phyloP scores from a whole-genome alignment of 306 rosid genomes.

The Cucurbita pepo region DNA sequence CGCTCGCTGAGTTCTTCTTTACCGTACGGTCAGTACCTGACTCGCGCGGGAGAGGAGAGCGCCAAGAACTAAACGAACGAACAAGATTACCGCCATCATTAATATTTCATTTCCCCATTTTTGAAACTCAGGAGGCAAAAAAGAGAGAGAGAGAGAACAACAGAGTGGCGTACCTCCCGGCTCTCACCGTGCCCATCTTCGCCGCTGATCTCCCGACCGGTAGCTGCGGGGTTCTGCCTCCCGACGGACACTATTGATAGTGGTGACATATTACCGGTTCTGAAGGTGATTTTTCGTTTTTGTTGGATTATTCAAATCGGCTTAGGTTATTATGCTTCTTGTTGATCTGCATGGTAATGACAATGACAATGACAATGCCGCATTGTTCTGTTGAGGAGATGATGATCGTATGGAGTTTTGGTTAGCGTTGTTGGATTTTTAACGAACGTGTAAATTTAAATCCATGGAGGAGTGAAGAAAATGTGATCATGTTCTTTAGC shows the following conservation, averaged over 20 bases:
- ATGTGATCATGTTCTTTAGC: background rate
- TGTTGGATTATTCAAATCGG: background rate
- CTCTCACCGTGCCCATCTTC: background rate
- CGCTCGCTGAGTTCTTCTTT: background rate
- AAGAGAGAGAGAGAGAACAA: background rate
- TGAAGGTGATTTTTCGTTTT: background rate
- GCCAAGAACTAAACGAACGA: background rate
- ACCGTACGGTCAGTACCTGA: background rate
- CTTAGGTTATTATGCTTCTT: background rate
- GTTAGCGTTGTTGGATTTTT: no score
- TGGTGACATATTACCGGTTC: background rate
- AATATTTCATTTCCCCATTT: background rate
- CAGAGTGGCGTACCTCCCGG: background rate
- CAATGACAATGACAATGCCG: background rate
- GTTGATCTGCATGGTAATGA: background rate
- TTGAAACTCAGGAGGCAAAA: no score
- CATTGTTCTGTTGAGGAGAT: background rate
- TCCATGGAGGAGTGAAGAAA: no score
- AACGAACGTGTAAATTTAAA: no score
- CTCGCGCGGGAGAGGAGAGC: background rate
- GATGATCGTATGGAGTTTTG: background rate
- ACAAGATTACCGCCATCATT: background rate
- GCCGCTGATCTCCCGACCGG: constrained; percentile 13
- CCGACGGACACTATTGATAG: background rate
- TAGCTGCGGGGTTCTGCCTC: background rate